Evolutionary conservation across 352 stramenopile genomes (phyloP).

Genomic region (Blastocystis sp.): DNA sequence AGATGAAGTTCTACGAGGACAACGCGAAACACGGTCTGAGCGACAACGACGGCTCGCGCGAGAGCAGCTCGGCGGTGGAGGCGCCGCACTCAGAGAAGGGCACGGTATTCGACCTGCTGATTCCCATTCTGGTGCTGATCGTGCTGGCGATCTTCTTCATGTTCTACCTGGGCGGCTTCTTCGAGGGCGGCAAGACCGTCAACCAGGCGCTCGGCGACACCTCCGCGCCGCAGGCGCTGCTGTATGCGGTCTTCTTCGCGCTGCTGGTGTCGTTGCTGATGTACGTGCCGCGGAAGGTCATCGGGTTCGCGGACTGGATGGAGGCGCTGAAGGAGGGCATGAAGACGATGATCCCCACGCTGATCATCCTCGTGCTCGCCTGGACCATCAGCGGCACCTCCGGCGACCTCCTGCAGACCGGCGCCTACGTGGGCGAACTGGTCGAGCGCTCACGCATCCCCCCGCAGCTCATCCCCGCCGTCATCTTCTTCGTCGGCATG

Average conservation of each 20-base stretch:
- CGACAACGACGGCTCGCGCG: background rate
- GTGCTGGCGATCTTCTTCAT: conserved; percentile 78
- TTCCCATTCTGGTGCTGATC: conserved; percentile 77
- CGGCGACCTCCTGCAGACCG: conserved; percentile 71
- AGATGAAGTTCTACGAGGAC: conserved; percentile 55
- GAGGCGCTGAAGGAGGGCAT: conserved; percentile 78
- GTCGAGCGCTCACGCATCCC: conserved; percentile 67
- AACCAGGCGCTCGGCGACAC: conserved; percentile 47
- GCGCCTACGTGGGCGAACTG: conserved; percentile 60
- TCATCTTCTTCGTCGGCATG: conserved; percentile 72
- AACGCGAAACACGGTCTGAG: conserved; percentile 44
- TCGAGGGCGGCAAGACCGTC: conserved; percentile 21
- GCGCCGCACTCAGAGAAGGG: conserved; percentile 12
- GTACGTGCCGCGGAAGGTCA: conserved; percentile 69
- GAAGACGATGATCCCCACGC: conserved; percentile 78
- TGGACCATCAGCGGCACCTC: conserved; percentile 77
- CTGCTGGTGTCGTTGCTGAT: conserved; percentile 59
- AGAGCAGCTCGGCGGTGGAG: background rate
- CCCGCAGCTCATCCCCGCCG: conserved; percentile 70
- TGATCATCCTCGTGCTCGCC: conserved; percentile 74
- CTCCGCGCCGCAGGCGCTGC: conserved; percentile 56
- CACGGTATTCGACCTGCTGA: conserved; percentile 72
- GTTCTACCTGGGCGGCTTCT: conserved; percentile 35
- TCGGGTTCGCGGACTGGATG: conserved; percentile 73
- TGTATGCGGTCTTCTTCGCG: conserved; percentile 60